Conservation (phyloP, 805 yeast genomes). For the Metschnikowia baotianmanensis region DNA sequence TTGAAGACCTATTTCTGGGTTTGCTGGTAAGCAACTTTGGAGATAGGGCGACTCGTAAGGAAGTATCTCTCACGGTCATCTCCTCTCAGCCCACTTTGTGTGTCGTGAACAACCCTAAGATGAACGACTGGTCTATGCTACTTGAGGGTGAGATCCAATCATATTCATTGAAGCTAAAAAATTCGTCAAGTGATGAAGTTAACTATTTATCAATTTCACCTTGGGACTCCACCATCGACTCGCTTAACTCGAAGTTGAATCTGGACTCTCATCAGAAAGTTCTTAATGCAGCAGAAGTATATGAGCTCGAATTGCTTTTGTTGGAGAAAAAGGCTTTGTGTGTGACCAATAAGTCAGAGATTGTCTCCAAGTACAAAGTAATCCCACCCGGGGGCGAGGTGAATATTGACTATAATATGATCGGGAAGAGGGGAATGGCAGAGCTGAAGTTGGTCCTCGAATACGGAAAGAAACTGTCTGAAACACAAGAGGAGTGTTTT, state of each 20-base stretch:
- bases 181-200: constrained; percentile 56
- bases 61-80: constrained; percentile 31
- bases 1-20: constrained; percentile 21
- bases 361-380: constrained; percentile 32
- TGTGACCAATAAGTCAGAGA: constrained; percentile 47
- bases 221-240: constrained; percentile 71
- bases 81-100: constrained; percentile 62
- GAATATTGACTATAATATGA: constrained; percentile 52
- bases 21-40: constrained; percentile 25
- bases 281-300: constrained; percentile 55
- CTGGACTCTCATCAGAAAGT: constrained; percentile 16
- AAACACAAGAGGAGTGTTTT: constrained; percentile 23
- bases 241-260: constrained; percentile 54
- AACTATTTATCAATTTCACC: constrained; percentile 59
- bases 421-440: constrained; percentile 72
- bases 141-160: constrained; percentile 69
- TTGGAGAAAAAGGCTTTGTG: constrained; percentile 55
- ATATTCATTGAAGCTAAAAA: constrained; percentile 52
- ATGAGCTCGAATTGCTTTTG: constrained; percentile 72
- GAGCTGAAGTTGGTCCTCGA: constrained; percentile 64
- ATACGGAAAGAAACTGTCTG: constrained; percentile 44
- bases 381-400: constrained; percentile 43
- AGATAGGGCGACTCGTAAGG: constrained; percentile 20
- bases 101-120: constrained; percentile 49
- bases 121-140: constrained; percentile 69